Conservation (phyloP, 306 rosid species). For the Malus sieversii region DNA sequence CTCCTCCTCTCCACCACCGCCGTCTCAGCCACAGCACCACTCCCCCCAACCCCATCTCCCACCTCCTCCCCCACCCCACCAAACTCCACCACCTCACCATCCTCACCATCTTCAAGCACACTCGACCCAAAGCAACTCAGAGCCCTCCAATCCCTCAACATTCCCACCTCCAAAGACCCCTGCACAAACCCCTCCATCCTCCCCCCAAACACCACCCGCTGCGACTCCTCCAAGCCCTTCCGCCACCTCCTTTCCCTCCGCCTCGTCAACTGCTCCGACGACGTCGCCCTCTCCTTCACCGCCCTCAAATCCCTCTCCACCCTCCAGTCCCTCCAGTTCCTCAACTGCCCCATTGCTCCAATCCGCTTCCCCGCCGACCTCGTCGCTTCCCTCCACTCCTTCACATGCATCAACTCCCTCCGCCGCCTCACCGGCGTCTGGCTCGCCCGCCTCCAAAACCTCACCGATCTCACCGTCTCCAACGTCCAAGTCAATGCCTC, state of each 20-base stretch:
- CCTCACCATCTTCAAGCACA: slow-evolving; percentile 18
- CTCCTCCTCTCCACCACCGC: slow-evolving; percentile 17
- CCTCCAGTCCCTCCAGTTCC: slow-evolving; percentile 53
- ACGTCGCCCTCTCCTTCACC: slow-evolving; percentile 68
- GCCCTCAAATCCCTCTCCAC: slow-evolving; percentile 81
- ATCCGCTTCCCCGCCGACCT: slow-evolving; percentile 73
- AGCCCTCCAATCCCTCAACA: slow-evolving; percentile 83
- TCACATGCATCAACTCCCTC: slow-evolving; percentile 58
- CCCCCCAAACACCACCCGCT: slow-evolving; percentile 48
- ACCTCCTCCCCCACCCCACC: slow-evolving; percentile 12
- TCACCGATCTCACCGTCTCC: slow-evolving; percentile 69
- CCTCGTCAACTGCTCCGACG: slow-evolving; percentile 63
- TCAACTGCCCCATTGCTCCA: slow-evolving; percentile 76
- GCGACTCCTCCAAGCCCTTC: slow-evolving; percentile 69
- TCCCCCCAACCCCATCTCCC: slow-evolving; percentile 12
- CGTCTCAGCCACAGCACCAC: slow-evolving; percentile 8
- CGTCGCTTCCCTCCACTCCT: slow-evolving; percentile 55
- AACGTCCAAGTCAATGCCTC: slow-evolving; percentile 41
- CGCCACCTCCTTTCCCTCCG: slow-evolving; percentile 68
- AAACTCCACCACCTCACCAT: slow-evolving; percentile 9
- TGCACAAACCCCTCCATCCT: slow-evolving; percentile 46
- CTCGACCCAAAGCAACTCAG: slow-evolving; percentile 81
- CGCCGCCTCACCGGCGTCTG: slow-evolving; percentile 60
- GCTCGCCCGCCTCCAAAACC: slow-evolving; percentile 66
- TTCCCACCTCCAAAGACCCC: slow-evolving; percentile 77